phyloP scores from a whole-genome alignment of 2,329 filamentous ascomycete genomes.

The Trichoderma breve region DNA sequence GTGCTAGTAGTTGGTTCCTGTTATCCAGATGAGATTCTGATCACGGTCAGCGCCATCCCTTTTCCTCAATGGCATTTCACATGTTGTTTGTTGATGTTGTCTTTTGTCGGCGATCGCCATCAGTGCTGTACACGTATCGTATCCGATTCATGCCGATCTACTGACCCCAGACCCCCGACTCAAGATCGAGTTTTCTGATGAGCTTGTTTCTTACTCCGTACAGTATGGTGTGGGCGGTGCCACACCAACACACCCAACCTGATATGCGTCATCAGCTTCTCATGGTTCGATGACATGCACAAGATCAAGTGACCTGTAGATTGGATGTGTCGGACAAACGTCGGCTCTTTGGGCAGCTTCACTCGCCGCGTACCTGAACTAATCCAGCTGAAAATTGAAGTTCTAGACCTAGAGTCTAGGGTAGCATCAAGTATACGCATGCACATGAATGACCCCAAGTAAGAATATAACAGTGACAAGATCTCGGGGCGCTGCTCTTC shows the following conservation, averaged over 20 bases:
- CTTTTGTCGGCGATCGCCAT: background rate
- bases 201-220: background rate
- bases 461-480: background rate
- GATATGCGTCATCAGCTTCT: background rate
- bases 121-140: background rate
- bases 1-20: background rate
- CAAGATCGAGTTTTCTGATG: background rate
- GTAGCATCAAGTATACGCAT: background rate
- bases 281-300: background rate
- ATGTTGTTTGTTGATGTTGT: background rate
- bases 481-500: background rate
- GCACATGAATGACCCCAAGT: background rate
- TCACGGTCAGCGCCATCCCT: too few relatives aligned
- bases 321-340: background rate
- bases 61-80: background rate
- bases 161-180: background rate
- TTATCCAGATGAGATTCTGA: background rate
- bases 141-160: background rate
- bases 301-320: background rate
- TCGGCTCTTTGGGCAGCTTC: background rate
- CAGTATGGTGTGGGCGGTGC: background rate
- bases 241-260: background rate
- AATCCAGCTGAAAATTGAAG: background rate
- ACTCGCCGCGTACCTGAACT: background rate
- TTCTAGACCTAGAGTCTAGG: background rate